These are phyloP conservation scores for Ogataea neopini DNA, from an alignment of 805 yeast species.

Conservation along the genomic window DNA sequence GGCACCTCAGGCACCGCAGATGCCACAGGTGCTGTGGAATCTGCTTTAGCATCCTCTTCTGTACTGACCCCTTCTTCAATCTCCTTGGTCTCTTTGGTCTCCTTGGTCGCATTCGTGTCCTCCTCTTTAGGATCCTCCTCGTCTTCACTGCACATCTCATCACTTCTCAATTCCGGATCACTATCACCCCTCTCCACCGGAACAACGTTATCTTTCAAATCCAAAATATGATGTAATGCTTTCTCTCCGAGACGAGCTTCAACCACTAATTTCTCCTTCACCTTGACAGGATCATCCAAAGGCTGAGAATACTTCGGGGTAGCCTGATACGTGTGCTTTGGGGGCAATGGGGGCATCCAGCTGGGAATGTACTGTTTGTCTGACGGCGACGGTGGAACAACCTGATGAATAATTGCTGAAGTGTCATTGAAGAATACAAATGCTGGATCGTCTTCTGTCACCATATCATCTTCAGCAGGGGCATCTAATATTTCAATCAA, in stretches of 20 bases:
- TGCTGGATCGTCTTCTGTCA: slow-evolving; percentile 44
- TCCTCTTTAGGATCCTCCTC: slow-evolving; percentile 9
- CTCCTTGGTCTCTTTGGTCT: no score
- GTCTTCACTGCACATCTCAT: slow-evolving; percentile 3
- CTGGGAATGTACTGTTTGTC: slow-evolving; percentile 54
- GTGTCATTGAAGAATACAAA: slow-evolving; percentile 55
- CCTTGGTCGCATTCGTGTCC: slow-evolving; percentile 6
- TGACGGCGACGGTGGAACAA: slow-evolving; percentile 53
- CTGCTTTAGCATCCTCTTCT: no score
- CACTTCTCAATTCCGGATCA: slow-evolving; percentile 21
- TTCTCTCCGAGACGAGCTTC: slow-evolving; percentile 81
- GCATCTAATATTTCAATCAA: slow-evolving; percentile 18
- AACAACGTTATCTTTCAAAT: slow-evolving; percentile 21
- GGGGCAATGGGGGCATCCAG: slow-evolving; percentile 89
- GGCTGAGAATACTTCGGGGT: slow-evolving; percentile 69
- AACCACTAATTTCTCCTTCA: slow-evolving; percentile 70
- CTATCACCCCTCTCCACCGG: slow-evolving; percentile 14
- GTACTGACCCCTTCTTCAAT: no score
- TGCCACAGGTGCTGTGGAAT: no score
- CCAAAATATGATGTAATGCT: slow-evolving; percentile 63
- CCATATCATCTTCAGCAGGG: slow-evolving; percentile 28
- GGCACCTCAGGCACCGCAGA: no score
- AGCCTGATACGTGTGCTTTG: slow-evolving; percentile 85
- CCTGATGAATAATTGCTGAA: slow-evolving; percentile 47
- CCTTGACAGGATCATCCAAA: slow-evolving; percentile 65